Base-by-base conservation (phyloP, 192 early-diverging fungal genomes). In the Umbelopsis ramanniana region DNA sequence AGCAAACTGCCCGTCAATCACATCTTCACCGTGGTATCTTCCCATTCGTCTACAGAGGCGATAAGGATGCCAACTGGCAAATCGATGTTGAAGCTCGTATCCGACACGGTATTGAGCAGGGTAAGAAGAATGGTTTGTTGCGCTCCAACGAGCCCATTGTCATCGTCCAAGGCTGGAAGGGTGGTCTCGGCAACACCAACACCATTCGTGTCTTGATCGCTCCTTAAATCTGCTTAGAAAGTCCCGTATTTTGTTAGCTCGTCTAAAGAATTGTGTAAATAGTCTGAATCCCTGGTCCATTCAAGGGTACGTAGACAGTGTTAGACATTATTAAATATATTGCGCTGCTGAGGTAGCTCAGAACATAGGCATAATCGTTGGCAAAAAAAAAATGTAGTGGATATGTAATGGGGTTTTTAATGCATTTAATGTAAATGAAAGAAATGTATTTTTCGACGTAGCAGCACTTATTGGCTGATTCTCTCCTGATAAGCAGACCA, bases 401-500 rank as follows among this genome's bases (percentile, higher is more conserved):
- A 21, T 50, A 50, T 50, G 48, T 50, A 50, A 50, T n/a, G 46
- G 17, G 46, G 46, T 46, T 43, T 43, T 43, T 43, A 43, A 11
- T 43, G 40, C 40, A 12, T 12, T 43, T 43, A 43, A 29, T 29
- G 3, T 29, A 29, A 29, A 29, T 29, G 29, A 29, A 29, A 29
- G 29, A 29, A 29, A 29, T 29, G 29, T 29, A 3, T 12, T 11
- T 43, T 12, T 12, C 8, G 1, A 43, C 53, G 11, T 24, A 22
- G 26, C 8, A 33, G 8, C 17, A n/a, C n/a, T 37, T 63, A 63
- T n/a, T 63, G 26, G 33, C 57, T 22, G 35, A 63, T 63, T 37
- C 71, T 38, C 37, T 72, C 88, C 76, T 93, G 79, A 75, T 99
- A 98, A 0, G 97, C 97, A 43, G 89, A 82, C 97, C 97, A 99